Percentiles rank a stretch among this genome's conserved stretches.
phyloP scores from a whole-genome alignment of 2,329 filamentous ascomycete species.

The Arthrobotrys pseudoclavata region DNA sequence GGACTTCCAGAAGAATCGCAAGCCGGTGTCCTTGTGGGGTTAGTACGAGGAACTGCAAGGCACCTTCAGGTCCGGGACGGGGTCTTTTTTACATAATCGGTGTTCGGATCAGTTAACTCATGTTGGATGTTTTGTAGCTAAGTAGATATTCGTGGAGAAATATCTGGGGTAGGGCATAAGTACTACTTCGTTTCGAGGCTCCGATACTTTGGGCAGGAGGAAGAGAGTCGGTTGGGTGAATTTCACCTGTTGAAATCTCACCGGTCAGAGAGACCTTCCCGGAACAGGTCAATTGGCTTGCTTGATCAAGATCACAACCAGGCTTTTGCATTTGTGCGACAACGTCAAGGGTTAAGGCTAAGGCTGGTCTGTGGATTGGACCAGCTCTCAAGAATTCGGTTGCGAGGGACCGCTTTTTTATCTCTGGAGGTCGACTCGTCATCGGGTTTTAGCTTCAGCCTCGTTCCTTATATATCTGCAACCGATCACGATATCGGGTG shows the following conservation, averaged over 20 bases:
- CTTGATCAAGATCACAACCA: not conserved
- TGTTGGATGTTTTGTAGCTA: not conserved
- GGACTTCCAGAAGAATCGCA: not conserved
- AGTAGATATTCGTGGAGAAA: not conserved
- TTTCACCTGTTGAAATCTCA: not conserved
- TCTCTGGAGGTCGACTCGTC: not conserved
- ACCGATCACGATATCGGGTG: conserved; percentile 23
- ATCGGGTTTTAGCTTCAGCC: conserved; percentile 18
- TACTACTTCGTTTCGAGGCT: conserved; percentile 1
- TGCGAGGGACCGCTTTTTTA: not conserved
- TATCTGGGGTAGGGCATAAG: conserved; percentile 10
- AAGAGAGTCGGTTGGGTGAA: not conserved
- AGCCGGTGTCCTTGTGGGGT: not conserved
- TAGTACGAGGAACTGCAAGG: not conserved
- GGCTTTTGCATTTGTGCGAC: not conserved
- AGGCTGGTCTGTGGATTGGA: not conserved
- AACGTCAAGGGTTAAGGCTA: not conserved
- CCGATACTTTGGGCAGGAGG: not conserved
- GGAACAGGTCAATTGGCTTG: conserved; percentile 7
- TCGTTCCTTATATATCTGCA: conserved; percentile 2
- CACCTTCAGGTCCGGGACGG: not conserved
- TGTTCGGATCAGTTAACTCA: not conserved
- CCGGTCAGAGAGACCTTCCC: conserved; percentile 42
- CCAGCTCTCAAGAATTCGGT: not conserved
- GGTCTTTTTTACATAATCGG: conserved; percentile 6